phyloP scores from a whole-genome alignment of 2,329 filamentous ascomycete species.

The Penicillium sumatraense region DNA sequence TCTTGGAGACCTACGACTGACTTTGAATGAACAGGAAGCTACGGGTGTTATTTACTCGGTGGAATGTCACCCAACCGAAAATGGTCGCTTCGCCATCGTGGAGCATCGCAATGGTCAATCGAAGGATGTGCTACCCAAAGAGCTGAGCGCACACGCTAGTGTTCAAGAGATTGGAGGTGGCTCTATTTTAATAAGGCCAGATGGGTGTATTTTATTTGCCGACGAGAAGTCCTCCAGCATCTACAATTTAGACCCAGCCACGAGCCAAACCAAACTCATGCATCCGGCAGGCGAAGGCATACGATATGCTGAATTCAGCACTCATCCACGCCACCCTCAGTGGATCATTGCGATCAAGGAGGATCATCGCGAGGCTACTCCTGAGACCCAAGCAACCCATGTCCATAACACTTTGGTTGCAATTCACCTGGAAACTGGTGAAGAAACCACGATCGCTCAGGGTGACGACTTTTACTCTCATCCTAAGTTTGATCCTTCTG shows the following conservation, averaged over 20 bases:
- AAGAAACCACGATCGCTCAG: constrained; percentile 45
- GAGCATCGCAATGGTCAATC: constrained; percentile 41
- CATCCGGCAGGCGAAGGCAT: constrained; percentile 30
- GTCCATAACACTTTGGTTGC: constrained; percentile 40
- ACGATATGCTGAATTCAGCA: constrained; percentile 52
- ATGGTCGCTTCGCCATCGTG: constrained; percentile 53
- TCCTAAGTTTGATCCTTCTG: constrained; percentile 55
- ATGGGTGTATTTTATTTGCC: constrained; percentile 53
- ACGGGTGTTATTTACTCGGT: constrained; percentile 39
- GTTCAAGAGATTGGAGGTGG: constrained; percentile 61
- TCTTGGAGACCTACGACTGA: constrained; percentile 4
- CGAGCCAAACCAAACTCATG: constrained; percentile 39
- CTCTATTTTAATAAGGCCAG: constrained; percentile 45
- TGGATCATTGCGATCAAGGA: constrained; percentile 60
- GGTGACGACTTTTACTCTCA: constrained; percentile 60
- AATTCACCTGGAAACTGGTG: constrained; percentile 30
- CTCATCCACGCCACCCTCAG: constrained; percentile 36
- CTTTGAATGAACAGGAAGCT: constrained; percentile 17
- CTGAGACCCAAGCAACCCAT: constrained; percentile 26
- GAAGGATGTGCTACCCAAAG: constrained; percentile 49
- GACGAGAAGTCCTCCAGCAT: constrained; percentile 50
- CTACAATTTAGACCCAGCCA: constrained; percentile 48
- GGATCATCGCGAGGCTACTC: constrained; percentile 48
- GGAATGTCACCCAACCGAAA: constrained; percentile 40
- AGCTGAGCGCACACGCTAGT: constrained; percentile 50